Conservation (phyloP, 2,329 filamentous ascomycete genomes). For the Penicillium hordei region DNA sequence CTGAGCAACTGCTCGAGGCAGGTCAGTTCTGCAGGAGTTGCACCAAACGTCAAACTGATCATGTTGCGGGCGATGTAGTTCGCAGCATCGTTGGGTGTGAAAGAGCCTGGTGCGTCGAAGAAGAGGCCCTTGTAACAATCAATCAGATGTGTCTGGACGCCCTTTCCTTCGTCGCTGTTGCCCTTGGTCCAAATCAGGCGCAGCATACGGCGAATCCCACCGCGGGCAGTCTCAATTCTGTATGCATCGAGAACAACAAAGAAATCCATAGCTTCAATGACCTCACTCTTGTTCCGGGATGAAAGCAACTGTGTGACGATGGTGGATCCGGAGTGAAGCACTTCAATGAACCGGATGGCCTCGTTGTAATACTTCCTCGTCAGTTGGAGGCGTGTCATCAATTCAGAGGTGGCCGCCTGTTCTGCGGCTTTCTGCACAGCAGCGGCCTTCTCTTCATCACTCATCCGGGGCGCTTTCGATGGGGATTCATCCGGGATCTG, state of each 20-base stretch:
- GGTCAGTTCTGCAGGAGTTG: slow-evolving; percentile 90
- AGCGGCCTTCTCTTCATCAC: slow-evolving; percentile 72
- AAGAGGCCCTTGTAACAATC: slow-evolving; percentile 96
- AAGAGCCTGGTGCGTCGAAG: slow-evolving; percentile 89
- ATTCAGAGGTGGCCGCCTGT: slow-evolving; percentile 84
- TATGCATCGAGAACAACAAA: slow-evolving; percentile 95
- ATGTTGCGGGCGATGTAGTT: slow-evolving; percentile 97
- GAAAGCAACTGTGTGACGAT: slow-evolving; percentile 84
- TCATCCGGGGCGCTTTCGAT: slow-evolving; percentile 67
- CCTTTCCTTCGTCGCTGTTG: slow-evolving; percentile 98
- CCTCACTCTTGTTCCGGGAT: slow-evolving; percentile 95
- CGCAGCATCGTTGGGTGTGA: slow-evolving; percentile 83
- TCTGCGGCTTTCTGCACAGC: slow-evolving; percentile 77
- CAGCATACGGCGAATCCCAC: slow-evolving; percentile 92
- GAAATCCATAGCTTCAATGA: slow-evolving; percentile 98
- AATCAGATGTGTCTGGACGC: slow-evolving; percentile 92
- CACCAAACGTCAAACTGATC: slow-evolving; percentile 97
- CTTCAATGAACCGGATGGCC: slow-evolving; percentile 88
- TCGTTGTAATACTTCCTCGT: slow-evolving; percentile 92
- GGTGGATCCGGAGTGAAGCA: slow-evolving; percentile 77
- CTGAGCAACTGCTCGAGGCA: slow-evolving; percentile 91
- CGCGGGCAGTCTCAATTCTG: slow-evolving; percentile 88
- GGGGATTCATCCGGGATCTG: slow-evolving; percentile 67
- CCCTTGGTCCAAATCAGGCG: slow-evolving; percentile 98
- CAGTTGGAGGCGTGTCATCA: slow-evolving; percentile 81